A percentile compares a stretch with the other conserved stretches of the same genome.
These are phyloP conservation scores for Annona squamosa DNA, from an alignment of 164 flowering plant species.

Conservation along the genomic window DNA sequence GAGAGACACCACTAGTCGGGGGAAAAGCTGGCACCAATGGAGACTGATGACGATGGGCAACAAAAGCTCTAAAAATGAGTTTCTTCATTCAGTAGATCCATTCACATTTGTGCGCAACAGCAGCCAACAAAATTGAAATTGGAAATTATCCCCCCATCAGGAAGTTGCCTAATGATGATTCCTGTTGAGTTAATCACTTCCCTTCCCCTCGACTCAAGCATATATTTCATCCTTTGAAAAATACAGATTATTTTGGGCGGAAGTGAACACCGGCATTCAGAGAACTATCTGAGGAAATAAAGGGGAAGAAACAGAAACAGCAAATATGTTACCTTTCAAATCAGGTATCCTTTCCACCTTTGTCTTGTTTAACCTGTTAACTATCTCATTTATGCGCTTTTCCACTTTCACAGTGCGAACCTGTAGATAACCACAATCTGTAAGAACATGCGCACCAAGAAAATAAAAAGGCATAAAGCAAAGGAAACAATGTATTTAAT, in stretches of 20 bases:
- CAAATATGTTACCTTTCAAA: constrained; percentile 52
- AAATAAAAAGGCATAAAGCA: no score
- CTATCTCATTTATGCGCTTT: constrained; percentile 87
- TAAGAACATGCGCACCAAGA: not conserved
- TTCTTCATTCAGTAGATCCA: not conserved
- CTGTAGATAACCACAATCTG: constrained; percentile 25
- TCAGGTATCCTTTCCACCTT: constrained; percentile 87
- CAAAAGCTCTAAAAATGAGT: not conserved
- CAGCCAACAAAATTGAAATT: not conserved
- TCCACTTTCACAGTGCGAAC: constrained; percentile 91
- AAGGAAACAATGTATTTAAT: no score
- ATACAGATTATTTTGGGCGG: no score
- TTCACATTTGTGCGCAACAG: not conserved
- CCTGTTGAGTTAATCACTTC: no score
- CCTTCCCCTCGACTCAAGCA: no score
- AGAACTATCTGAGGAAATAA: no score
- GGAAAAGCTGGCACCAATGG: not conserved
- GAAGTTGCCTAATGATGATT: no score
- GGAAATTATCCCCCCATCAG: not conserved
- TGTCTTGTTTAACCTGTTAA: constrained; percentile 84
- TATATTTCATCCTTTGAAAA: no score
- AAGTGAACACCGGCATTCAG: no score
- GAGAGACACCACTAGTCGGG: no score
- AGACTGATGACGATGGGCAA: not conserved
- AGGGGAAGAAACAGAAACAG: no score